A percentile compares a stretch with the other conserved stretches of the same genome.
These are phyloP conservation scores for Fomitopsis palustris DNA, from an alignment of 1,284 basidiomycete genomes.

Conservation along the genomic window DNA sequence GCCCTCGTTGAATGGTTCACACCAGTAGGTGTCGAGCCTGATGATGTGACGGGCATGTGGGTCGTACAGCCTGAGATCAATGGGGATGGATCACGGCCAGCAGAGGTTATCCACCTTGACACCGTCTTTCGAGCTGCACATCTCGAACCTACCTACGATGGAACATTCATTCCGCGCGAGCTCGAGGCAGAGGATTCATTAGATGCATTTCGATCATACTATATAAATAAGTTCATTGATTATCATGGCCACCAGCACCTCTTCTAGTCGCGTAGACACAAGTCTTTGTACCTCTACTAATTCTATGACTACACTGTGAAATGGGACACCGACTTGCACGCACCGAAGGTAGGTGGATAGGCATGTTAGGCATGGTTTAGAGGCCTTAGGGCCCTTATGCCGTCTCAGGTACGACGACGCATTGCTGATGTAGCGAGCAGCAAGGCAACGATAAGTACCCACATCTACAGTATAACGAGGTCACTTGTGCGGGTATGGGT, in stretches of 20 bases:
- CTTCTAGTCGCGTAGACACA: background rate
- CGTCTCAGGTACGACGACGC: too few species aligned
- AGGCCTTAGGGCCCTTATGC: too few species aligned
- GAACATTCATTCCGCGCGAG: background rate
- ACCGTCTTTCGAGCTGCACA: constrained; percentile 13
- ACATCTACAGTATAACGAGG: too few species aligned
- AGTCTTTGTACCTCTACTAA: too few species aligned
- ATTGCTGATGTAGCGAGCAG: too few species aligned
- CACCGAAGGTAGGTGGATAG: too few species aligned
- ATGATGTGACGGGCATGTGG: constrained; percentile 19
- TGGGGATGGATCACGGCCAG: background rate
- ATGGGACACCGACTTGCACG: too few species aligned
- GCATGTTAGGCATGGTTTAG: too few species aligned
- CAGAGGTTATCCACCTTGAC: constrained; percentile 8
- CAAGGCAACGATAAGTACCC: too few species aligned
- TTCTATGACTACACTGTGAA: too few species aligned
- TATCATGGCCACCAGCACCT: background rate
- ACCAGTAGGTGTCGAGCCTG: constrained; percentile 6
- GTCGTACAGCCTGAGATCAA: constrained; percentile 14
- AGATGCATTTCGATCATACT: constrained; percentile 4
- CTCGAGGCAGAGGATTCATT: background rate
- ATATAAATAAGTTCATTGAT: constrained; percentile 6
- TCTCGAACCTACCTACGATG: constrained; percentile 12
- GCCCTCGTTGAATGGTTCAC: constrained; percentile 20
- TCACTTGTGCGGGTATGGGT: too few species aligned